Base-by-base conservation (phyloP, 176 grass and related monocot species). In the Saccharum officinarum region DNA sequence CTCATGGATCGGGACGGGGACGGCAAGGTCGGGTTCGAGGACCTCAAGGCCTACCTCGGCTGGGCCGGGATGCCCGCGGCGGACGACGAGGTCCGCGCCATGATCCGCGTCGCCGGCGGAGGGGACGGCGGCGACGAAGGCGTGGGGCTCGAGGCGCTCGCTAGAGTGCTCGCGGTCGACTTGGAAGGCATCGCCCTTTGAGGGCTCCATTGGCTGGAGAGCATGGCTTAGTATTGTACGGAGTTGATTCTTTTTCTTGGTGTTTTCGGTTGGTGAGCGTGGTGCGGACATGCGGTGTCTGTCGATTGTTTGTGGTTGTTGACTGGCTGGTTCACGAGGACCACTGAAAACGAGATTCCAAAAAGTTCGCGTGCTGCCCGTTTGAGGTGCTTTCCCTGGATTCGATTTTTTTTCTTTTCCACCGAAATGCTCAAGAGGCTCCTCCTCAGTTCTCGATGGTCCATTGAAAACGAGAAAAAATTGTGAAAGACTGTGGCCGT, bases 1-100 rank as follows among this genome's bases (percentile, higher is more conserved):
- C 79, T 96, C 64, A 99, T 99, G 97, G 97, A 99, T 75, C 78
- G 90, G 10, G 97, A 99, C 76, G 97, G 92, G 67, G 97, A 99
- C 70, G 97, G 97, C 69, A 96, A 84, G 92, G 88, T 99, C 30
- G 97, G 97, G 23, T 96, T 99, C 85, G 97, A 80, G 25, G 97
- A 99, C 80, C 83, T 99, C 81, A 99, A 89, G 85, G 88, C 84
- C 75, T 92, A 96, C 89, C 83, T 99, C 78, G 83, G 83, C 7
- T 92, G 86, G 93, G 91, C 90, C 42, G 93, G 97, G 49, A 90
- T 99, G 84, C 88, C 88, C 25, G 90, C 85, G 1, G 52, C n/a
- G 10, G 97, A 99, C 82, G 92, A 92, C 14, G 97, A 96, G 77
- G 86, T 99, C 37, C 71, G 60, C 15, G 67, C 83, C 74, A 99